Conservation (phyloP, 352 stramenopile species). For the Blastocystis sp. region DNA sequence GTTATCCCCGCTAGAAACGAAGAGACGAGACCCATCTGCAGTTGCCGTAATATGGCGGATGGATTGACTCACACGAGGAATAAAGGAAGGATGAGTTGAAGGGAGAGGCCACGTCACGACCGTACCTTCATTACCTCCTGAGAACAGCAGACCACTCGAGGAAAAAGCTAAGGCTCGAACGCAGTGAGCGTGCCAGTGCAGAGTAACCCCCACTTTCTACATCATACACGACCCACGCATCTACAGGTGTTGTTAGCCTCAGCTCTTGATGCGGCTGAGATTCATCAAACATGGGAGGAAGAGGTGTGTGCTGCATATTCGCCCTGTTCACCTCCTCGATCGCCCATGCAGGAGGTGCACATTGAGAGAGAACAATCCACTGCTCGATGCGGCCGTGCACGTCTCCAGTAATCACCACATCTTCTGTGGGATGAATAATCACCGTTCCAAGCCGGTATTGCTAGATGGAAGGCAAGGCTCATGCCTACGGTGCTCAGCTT, state of each 20-base stretch:
- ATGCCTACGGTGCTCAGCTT: neutral
- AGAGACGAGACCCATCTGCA: neutral
- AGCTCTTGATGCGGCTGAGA: neutral
- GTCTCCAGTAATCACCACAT: neutral
- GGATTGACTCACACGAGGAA: neutral
- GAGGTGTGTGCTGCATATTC: neutral
- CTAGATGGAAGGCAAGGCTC: neutral
- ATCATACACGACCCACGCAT: neutral
- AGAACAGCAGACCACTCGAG: neutral
- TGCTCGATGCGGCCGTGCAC: neutral
- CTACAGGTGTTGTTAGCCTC: neutral
- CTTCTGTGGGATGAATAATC: neutral
- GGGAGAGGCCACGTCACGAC: neutral
- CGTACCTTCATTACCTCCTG: slow-evolving; percentile 5
- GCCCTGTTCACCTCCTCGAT: neutral
- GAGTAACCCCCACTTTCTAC: neutral
- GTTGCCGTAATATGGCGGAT: neutral
- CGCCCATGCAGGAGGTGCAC: neutral
- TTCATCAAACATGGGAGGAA: neutral
- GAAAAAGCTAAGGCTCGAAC: neutral
- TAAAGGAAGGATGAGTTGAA: neutral
- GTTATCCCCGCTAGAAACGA: neutral
- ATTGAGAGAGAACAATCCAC: neutral
- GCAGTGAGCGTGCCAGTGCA: slow-evolving; percentile 13
- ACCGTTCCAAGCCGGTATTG: neutral